phyloP scores from a whole-genome alignment of 805 yeast genomes.

The Candida piceae region DNA sequence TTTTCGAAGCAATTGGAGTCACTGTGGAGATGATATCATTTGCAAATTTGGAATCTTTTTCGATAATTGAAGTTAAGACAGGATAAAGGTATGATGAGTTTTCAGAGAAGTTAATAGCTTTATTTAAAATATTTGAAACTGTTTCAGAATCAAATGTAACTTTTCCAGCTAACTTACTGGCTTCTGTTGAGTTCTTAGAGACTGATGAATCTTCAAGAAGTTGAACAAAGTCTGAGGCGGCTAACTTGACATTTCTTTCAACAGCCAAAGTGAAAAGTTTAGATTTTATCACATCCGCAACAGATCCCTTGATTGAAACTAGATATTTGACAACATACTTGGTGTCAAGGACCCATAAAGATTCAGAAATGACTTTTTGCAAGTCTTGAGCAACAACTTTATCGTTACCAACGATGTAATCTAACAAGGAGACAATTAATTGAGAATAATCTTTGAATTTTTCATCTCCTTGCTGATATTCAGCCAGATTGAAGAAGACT shows the following conservation, averaged over 20 bases:
- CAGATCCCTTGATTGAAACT: not conserved
- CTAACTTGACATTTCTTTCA: slow-evolving; percentile 1
- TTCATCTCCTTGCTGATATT: slow-evolving; percentile 1
- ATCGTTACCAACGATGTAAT: not conserved
- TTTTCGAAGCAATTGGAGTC: not conserved
- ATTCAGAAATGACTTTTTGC: slow-evolving; percentile 8
- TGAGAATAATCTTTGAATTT: slow-evolving; percentile 3
- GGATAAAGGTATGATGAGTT: not conserved
- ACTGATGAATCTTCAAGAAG: not conserved
- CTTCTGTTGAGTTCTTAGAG: not conserved
- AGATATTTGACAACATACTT: slow-evolving; percentile 2
- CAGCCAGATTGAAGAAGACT: slow-evolving; percentile 15
- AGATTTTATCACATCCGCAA: slow-evolving; percentile 1
- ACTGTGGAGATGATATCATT: not conserved
- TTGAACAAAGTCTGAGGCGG: slow-evolving; percentile 1
- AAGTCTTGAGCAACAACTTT: not conserved
- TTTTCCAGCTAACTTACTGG: not conserved
- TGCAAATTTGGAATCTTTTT: not conserved
- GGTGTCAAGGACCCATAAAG: slow-evolving; percentile 19
- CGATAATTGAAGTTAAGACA: not conserved
- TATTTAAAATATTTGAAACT: not conserved
- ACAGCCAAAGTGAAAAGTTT: slow-evolving; percentile 2
- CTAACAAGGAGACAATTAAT: not conserved
- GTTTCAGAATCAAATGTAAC: not conserved
- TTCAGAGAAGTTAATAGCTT: not conserved